These are phyloP conservation scores for Senna tora DNA, from an alignment of 306 rosid species.

Conservation along the genomic window DNA sequence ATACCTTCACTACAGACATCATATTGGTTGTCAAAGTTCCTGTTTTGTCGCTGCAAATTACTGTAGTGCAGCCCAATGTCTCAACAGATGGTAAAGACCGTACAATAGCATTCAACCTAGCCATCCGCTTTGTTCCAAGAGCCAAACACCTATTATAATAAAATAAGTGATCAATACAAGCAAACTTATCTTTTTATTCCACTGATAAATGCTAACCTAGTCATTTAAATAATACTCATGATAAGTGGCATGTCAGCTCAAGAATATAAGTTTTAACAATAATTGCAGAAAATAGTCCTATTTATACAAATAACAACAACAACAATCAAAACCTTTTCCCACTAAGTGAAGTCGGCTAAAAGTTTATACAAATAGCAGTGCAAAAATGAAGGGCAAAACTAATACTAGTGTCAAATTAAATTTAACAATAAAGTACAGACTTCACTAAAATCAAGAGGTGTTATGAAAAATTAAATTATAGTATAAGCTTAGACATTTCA, in stretches of 20 bases:
- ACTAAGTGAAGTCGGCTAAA: too few relatives aligned
- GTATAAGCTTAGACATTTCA: conserved; percentile 2
- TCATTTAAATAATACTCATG: not conserved
- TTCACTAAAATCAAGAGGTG: conserved; percentile 6
- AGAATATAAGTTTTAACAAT: conserved; percentile 6
- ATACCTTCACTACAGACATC: conserved; percentile 95
- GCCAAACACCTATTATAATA: conserved; percentile 79
- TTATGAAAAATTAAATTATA: conserved; percentile 6
- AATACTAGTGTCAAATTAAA: not conserved
- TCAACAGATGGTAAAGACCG: conserved; percentile 94
- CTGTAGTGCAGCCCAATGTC: conserved; percentile 98
- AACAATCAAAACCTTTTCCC: too few relatives aligned
- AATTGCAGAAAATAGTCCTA: conserved; percentile 15
- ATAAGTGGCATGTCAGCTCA: conserved; percentile 14
- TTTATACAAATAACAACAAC: too few relatives aligned
- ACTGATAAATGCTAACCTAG: not conserved
- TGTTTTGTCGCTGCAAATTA: conserved; percentile 97
- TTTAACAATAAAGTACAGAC: conserved; percentile 10
- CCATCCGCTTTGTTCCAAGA: conserved; percentile 98
- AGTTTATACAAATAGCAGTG: not conserved
- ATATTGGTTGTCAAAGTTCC: conserved; percentile 97
- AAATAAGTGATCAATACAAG: conserved; percentile 26
- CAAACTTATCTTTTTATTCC: not conserved
- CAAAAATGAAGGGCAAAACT: conserved; percentile 6
- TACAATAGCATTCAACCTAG: conserved; percentile 93